These are phyloP conservation scores for Ustilago crameri DNA, from an alignment of 1,284 basidiomycete genomes.

Conservation along the genomic window DNA sequence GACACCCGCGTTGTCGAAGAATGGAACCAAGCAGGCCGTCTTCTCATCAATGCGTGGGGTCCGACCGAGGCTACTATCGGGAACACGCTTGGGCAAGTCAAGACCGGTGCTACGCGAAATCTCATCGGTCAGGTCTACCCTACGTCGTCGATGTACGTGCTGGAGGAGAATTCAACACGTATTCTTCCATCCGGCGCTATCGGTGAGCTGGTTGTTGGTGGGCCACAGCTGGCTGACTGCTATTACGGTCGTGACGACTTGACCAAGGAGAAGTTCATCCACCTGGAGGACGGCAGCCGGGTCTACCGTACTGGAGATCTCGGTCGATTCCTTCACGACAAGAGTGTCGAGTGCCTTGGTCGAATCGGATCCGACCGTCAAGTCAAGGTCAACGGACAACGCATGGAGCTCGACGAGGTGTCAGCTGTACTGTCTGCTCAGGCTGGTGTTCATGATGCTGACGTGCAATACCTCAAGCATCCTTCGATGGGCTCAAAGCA, in stretches of 20 bases:
- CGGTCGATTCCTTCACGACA: conserved; percentile 61
- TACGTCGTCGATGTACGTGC: conserved; percentile 53
- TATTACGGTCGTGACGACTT: conserved; percentile 60
- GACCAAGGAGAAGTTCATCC: conserved; percentile 57
- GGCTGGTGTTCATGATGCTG: conserved; percentile 45
- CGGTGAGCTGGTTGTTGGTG: conserved; percentile 64
- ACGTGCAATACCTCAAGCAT: conserved; percentile 62
- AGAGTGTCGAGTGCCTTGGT: conserved; percentile 62
- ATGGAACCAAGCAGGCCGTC: conserved; percentile 56
- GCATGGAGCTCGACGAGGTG: conserved; percentile 66
- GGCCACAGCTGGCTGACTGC: conserved; percentile 64
- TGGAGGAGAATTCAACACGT: conserved; percentile 30
- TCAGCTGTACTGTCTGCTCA: conserved; percentile 50
- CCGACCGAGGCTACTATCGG: conserved; percentile 67
- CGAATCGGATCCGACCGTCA: conserved; percentile 60
- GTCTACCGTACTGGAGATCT: conserved; percentile 66
- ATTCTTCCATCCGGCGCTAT: conserved; percentile 49
- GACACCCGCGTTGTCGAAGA: conserved; percentile 59
- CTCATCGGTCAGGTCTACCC: conserved; percentile 60
- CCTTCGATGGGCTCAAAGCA: conserved; percentile 55
- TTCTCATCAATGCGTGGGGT: conserved; percentile 66
- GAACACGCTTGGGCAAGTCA: conserved; percentile 64
- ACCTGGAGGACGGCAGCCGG: conserved; percentile 49
- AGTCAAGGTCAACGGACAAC: conserved; percentile 67
- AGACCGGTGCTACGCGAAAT: conserved; percentile 42